phyloP scores from a whole-genome alignment of 306 rosid species.

The Urtica urens region DNA sequence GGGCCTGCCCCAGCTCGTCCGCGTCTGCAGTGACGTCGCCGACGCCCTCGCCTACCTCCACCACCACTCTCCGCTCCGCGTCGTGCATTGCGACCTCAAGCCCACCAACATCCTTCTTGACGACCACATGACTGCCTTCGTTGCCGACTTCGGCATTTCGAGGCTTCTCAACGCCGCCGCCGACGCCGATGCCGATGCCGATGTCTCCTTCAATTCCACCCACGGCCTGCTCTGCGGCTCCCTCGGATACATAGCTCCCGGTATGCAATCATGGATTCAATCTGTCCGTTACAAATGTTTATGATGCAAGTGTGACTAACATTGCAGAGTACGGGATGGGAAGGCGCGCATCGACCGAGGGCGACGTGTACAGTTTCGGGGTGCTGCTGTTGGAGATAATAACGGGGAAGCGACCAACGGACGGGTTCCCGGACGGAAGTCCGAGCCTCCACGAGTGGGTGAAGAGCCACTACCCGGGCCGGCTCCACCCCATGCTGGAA shows the following conservation, averaged over 20 bases:
- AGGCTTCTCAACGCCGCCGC: slow-evolving; percentile 41
- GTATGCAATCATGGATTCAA: slow-evolving; percentile 33
- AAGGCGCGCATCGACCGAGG: slow-evolving; percentile 51
- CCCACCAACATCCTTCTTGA: slow-evolving; percentile 89
- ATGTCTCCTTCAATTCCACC: slow-evolving; percentile 50
- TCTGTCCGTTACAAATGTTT: neutral
- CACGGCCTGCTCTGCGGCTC: slow-evolving; percentile 76
- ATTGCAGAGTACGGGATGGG: slow-evolving; percentile 81
- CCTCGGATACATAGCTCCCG: slow-evolving; percentile 89
- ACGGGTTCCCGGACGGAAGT: slow-evolving; percentile 49
- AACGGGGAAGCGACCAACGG: slow-evolving; percentile 66
- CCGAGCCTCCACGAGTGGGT: slow-evolving; percentile 76
- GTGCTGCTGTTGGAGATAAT: slow-evolving; percentile 63
- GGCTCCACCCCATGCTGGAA: slow-evolving; percentile 42
- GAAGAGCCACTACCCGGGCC: slow-evolving; percentile 46
- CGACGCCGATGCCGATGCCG: slow-evolving; percentile 14
- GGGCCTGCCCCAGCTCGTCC: slow-evolving; percentile 55
- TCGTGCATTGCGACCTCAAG: slow-evolving; percentile 86
- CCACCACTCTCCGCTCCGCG: slow-evolving; percentile 67
- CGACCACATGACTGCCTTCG: slow-evolving; percentile 70
- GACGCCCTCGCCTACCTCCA: slow-evolving; percentile 85
- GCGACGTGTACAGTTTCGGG: slow-evolving; percentile 82
- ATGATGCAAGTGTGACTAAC: neutral
- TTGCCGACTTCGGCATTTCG: slow-evolving; percentile 86
- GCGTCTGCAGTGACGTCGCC: slow-evolving; percentile 75